Conservation (phyloP, 768 basidiomycete genomes). For the Dentipellis fragilis region DNA sequence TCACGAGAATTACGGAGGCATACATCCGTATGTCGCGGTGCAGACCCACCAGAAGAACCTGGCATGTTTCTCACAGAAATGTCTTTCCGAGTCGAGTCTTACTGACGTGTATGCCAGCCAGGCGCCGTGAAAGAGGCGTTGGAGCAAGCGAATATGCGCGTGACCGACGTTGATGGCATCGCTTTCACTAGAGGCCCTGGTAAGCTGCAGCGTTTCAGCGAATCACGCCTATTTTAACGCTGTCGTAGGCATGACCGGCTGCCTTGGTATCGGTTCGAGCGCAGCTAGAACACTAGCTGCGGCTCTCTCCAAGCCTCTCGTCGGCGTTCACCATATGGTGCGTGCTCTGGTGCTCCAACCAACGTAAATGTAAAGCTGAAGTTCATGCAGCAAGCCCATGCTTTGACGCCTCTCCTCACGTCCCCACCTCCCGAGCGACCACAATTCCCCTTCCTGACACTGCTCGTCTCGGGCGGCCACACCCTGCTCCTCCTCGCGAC, state of each 20-base stretch:
- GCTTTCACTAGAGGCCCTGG: slow-evolving; percentile 89
- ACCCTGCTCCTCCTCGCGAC: slow-evolving; percentile 75
- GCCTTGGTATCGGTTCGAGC: slow-evolving; percentile 68
- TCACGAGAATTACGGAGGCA: slow-evolving; percentile 57
- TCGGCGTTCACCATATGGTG: slow-evolving; percentile 96
- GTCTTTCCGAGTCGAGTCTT: background rate
- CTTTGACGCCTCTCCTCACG: slow-evolving; percentile 21
- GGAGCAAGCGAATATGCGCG: slow-evolving; percentile 45
- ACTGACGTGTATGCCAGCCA: slow-evolving; percentile 38
- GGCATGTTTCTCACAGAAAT: slow-evolving; percentile 27
- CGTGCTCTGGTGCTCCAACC: slow-evolving; percentile 8
- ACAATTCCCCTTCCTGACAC: slow-evolving; percentile 76
- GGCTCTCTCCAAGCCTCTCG: slow-evolving; percentile 62
- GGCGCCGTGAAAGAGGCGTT: slow-evolving; percentile 61
- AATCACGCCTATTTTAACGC: background rate
- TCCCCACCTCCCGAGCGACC: slow-evolving; percentile 27
- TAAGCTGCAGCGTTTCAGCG: slow-evolving; percentile 17
- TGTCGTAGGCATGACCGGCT: slow-evolving; percentile 60
- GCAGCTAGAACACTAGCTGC: slow-evolving; percentile 84
- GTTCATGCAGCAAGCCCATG: slow-evolving; percentile 75
- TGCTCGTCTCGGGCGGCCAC: slow-evolving; percentile 92
- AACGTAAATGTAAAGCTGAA: slow-evolving; percentile 1
- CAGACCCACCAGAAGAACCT: slow-evolving; percentile 72
- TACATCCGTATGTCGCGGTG: slow-evolving; percentile 71
- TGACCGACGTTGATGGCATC: slow-evolving; percentile 69